Evolutionary conservation across 2,329 filamentous ascomycete species (phyloP).

Genomic region (Penicillium sp.): DNA sequence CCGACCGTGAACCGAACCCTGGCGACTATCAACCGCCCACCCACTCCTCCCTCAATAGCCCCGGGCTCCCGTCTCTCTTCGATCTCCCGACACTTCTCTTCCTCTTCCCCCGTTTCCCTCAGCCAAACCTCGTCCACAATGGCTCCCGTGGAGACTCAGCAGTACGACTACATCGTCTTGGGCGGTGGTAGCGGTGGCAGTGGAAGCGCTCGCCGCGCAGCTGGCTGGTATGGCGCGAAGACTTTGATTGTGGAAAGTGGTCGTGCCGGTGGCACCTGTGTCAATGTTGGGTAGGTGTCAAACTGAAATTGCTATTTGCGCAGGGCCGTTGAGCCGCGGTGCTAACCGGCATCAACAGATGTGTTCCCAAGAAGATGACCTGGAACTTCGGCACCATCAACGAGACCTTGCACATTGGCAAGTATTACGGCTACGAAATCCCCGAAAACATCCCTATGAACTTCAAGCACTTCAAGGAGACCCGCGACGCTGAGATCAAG

Average conservation of each 20-base stretch:
- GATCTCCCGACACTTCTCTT: slow-evolving; percentile 44
- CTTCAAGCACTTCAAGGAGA: slow-evolving; percentile 49
- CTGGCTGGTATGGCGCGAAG: slow-evolving; percentile 53
- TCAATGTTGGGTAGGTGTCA: slow-evolving; percentile 52
- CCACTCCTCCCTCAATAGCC: slow-evolving; percentile 12
- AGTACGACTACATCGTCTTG: slow-evolving; percentile 56
- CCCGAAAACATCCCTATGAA: slow-evolving; percentile 44
- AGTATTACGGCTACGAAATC: slow-evolving; percentile 50
- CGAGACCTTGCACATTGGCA: slow-evolving; percentile 47
- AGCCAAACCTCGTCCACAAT: slow-evolving; percentile 35
- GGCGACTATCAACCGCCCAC: slow-evolving; percentile 23
- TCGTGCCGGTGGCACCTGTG: slow-evolving; percentile 50
- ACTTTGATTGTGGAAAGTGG: slow-evolving; percentile 52
- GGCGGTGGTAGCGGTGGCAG: slow-evolving; percentile 55
- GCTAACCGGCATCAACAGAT: slow-evolving; percentile 34
- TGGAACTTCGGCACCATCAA: slow-evolving; percentile 52
- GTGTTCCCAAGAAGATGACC: slow-evolving; percentile 54
- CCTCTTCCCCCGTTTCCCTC: slow-evolving; percentile 22
- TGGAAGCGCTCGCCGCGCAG: slow-evolving; percentile 49
- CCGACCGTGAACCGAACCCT: slow-evolving; percentile 24
- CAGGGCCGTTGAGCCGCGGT: not conserved
- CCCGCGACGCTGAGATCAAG: slow-evolving; percentile 47
- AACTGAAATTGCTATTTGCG: not conserved
- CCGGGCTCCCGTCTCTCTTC: slow-evolving; percentile 37
- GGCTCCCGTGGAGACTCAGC: slow-evolving; percentile 47